Percentiles rank a stretch among this genome's conserved stretches.
These are phyloP conservation scores for Aspergillus ochraceoroseus DNA, from an alignment of 2,329 filamentous ascomycete species.

Conservation along the genomic window DNA sequence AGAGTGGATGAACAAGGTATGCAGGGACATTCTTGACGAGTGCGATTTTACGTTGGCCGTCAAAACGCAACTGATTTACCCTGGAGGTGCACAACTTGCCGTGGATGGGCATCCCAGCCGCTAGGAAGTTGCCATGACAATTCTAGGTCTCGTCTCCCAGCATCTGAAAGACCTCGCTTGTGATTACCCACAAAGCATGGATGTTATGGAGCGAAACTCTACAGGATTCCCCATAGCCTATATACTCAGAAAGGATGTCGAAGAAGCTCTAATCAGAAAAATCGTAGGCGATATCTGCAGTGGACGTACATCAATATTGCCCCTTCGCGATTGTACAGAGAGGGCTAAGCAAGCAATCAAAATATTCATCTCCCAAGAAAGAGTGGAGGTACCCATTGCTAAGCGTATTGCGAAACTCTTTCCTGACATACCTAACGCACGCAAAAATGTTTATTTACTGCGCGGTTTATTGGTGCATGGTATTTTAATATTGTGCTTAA, in stretches of 20 bases:
- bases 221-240: constrained; percentile 54
- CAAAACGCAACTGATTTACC: constrained; percentile 56
- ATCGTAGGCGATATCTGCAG: constrained; percentile 43
- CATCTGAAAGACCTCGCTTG: constrained; percentile 37
- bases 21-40: constrained; percentile 62
- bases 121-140: constrained; percentile 46
- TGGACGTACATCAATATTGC: constrained; percentile 29
- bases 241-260: constrained; percentile 49
- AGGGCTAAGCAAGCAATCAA: constrained; percentile 26
- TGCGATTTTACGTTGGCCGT: constrained; percentile 54
- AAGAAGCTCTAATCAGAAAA: constrained; percentile 42
- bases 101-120: constrained; percentile 53
- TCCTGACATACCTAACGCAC: constrained; percentile 25
- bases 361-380: constrained; percentile 31
- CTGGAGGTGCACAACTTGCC: constrained; percentile 46
- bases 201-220: constrained; percentile 42
- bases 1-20: constrained; percentile 46
- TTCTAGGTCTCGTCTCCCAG: constrained; percentile 42
- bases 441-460: constrained; percentile 50
- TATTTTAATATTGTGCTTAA: constrained; percentile 56
- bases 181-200: constrained; percentile 46
- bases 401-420: constrained; percentile 29
- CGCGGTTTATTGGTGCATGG: constrained; percentile 59
- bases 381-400: constrained; percentile 16
- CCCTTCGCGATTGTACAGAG: constrained; percentile 17